These are phyloP conservation scores for Russula lepida DNA, from an alignment of 768 basidiomycete species.

Conservation along the genomic window DNA sequence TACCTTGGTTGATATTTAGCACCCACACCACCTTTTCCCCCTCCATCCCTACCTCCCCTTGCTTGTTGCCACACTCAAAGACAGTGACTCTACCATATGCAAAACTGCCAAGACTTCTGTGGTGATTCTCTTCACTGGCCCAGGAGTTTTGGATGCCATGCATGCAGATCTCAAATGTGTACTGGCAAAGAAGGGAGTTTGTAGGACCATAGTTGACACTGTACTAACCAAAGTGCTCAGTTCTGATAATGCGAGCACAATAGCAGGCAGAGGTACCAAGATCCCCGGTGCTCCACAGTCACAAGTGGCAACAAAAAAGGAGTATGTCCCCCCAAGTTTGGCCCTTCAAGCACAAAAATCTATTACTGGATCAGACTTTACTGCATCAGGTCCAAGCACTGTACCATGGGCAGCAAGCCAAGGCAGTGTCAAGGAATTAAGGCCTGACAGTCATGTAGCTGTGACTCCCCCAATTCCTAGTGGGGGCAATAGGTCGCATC, in stretches of 20 bases:
- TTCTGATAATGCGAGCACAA: conserved; percentile 32
- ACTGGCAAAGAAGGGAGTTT: conserved; percentile 73
- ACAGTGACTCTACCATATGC: conserved; percentile 83
- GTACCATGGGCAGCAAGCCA: conserved; percentile 42
- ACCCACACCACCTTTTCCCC: conserved; percentile 62
- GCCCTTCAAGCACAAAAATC: conserved; percentile 49
- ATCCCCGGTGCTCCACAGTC: conserved; percentile 37
- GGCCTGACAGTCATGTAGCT: conserved; percentile 57
- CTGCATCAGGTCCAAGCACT: conserved; percentile 24
- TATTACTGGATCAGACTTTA: conserved; percentile 6
- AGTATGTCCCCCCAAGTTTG: conserved; percentile 71
- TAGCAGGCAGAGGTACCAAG: conserved; percentile 51
- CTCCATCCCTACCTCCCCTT: conserved; percentile 70
- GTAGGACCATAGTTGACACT: conserved; percentile 79
- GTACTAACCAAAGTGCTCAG: conserved; percentile 62
- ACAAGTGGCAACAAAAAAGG: conserved; percentile 35
- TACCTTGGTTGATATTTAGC: conserved; percentile 64
- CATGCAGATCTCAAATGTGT: conserved; percentile 92
- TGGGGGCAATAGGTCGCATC: conserved; percentile 69
- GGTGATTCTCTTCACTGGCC: conserved; percentile 78
- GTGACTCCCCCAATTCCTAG: conserved; percentile 33
- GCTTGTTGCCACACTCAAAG: conserved; percentile 82
- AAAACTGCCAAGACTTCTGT: conserved; percentile 75
- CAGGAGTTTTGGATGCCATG: conserved; percentile 75
- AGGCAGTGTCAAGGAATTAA: conserved; percentile 41